Evolutionary conservation across 2,329 filamentous ascomycete species (phyloP), one percentile per base, ranked within the genome.

Genomic region (Chaetoscypha palmicola): DNA sequence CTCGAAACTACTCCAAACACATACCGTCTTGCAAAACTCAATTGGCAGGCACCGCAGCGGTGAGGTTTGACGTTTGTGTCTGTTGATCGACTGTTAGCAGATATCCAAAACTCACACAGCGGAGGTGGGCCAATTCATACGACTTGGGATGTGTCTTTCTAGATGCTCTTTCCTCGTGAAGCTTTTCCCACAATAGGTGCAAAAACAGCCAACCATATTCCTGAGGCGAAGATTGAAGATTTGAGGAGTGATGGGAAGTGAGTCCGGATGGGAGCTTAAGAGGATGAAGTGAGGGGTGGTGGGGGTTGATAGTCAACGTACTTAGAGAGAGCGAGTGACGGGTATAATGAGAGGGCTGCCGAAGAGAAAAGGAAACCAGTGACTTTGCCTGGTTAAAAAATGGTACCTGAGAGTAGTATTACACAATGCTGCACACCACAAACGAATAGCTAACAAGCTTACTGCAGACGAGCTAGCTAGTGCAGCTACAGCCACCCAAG

Each of bases 131-230:
- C 17, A 26, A 37, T 26, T 61, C 72, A 62, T 56, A 76, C 73
- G 73, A 43, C 58, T 71, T 8, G 72, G 71, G 31, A 76, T 67
- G 48, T 76, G 73, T 50, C 73, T 68, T 52, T 76, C 73, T n/a
- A 76, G 59, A 55, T 76, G 73, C 52, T 76, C 73, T 56, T 76
- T 76, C 53, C 72, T 66, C 38, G 71, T 74, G 58, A 76, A 76
- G 53, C 62, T 64, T 61, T 72, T 74, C 43, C 72, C 72, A 54
- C 72, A 76, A 53, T 75, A 75, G 14, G 72, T 64, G 52, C 73
- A 76, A 56, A 64, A 76, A 38, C 75, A 30, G 16, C 41, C 41
- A 37, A 43, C 41, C 41, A 43, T 43, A 32, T 43, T 43, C 19
- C 23, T 16, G 16, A 21, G 14, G 22, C 8, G 34, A 16, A 40